phyloP scores from a whole-genome alignment of 805 yeast genomes.

The Starmerella stigmatis region DNA sequence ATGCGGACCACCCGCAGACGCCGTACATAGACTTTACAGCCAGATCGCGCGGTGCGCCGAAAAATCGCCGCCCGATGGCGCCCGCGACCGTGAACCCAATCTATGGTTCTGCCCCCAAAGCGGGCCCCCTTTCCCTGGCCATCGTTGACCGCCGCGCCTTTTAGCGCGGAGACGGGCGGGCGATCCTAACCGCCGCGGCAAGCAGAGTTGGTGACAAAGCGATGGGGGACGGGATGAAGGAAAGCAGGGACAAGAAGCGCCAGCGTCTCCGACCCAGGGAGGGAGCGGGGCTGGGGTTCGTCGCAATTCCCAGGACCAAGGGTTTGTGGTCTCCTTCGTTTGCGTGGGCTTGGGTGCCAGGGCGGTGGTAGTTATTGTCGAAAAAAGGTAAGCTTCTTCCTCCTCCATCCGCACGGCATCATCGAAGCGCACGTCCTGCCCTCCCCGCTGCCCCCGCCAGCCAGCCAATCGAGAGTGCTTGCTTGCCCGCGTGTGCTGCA shows the following conservation, averaged over 20 bases:
- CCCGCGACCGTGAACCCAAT: no score
- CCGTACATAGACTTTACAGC: no score
- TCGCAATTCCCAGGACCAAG: slow-evolving; percentile 5
- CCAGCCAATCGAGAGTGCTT: neutral
- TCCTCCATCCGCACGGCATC: slow-evolving; percentile 6
- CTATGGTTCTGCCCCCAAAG: no score
- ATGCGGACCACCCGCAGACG: no score
- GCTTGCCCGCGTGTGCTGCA: slow-evolving; percentile 1
- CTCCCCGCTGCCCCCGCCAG: neutral
- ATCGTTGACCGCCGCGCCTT: no score
- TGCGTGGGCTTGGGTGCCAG: slow-evolving; percentile 7
- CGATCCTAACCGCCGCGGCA: no score
- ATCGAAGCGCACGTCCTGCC: neutral
- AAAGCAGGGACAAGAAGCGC: neutral
- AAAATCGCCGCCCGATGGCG: no score
- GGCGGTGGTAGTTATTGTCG: slow-evolving; percentile 6
- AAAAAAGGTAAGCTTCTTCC: slow-evolving; percentile 6
- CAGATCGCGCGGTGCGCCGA: no score
- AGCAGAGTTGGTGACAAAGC: no score
- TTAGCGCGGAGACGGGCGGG: no score
- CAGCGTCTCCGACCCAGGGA: neutral
- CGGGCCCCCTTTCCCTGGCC: no score
- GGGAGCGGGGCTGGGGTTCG: neutral
- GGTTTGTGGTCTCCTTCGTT: slow-evolving; percentile 7
- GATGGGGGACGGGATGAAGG: neutral